Conservation (phyloP, 2,329 filamentous ascomycete species). For the Alternaria sp. region DNA sequence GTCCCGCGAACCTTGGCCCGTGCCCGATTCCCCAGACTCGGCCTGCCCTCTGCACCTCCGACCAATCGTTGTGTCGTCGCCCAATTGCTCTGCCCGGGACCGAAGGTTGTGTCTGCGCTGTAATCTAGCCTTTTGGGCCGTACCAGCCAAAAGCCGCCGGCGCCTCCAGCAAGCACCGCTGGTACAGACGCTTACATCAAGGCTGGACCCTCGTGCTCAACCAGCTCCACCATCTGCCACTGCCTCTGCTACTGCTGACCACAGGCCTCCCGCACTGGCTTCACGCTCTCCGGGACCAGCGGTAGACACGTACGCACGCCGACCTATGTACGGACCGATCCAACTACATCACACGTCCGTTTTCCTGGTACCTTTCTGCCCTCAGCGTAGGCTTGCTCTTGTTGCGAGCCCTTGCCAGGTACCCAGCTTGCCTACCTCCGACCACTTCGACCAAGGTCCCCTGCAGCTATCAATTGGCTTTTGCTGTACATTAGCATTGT, state of each 20-base stretch:
- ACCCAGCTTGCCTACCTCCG: conserved; percentile 12
- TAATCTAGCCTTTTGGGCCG: conserved; percentile 30
- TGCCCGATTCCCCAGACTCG: conserved; percentile 20
- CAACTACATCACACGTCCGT: conserved; percentile 14
- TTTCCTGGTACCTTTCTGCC: conserved; percentile 15
- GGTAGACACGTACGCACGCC: conserved; percentile 17
- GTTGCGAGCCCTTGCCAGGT: conserved; percentile 12
- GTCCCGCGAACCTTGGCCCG: conserved; percentile 22
- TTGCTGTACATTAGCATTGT: conserved; percentile 1
- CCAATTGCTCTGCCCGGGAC: conserved; percentile 32
- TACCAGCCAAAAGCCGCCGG: conserved; percentile 25
- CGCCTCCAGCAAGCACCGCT: conserved; percentile 24
- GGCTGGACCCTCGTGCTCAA: conserved; percentile 18
- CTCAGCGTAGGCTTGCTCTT: conserved; percentile 12
- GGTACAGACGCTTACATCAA: conserved; percentile 18
- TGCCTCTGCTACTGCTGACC: conserved; percentile 16
- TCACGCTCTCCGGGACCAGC: conserved; percentile 22
- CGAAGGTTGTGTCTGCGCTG: conserved; percentile 36
- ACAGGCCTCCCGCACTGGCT: conserved; percentile 8
- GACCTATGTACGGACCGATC: conserved; percentile 18
- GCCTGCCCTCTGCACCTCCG: conserved; percentile 9
- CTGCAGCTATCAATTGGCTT: conserved; percentile 21
- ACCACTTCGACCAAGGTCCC: conserved; percentile 5
- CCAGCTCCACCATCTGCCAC: conserved; percentile 11
- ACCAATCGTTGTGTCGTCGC: conserved; percentile 38